A percentile compares a stretch with the other conserved stretches of the same genome.
These are phyloP conservation scores for cucumber (Cucumis sativus) DNA, from an alignment of 306 rosid species.

Conservation along the genomic window DNA sequence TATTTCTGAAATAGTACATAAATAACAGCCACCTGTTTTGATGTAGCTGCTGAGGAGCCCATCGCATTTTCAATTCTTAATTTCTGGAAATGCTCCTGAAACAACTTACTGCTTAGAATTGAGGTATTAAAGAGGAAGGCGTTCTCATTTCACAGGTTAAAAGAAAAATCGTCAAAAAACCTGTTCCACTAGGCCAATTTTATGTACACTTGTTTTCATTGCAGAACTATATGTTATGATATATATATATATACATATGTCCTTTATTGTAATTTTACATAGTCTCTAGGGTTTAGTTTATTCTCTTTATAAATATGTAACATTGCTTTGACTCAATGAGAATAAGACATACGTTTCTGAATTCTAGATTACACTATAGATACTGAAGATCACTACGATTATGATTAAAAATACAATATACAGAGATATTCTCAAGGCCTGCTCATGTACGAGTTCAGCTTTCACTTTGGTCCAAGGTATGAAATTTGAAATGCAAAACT, in stretches of 20 bases:
- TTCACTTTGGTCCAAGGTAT: neutral
- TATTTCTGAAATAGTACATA: neutral
- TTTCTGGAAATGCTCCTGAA: slow-evolving; percentile 81
- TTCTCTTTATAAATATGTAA: too few relatives aligned
- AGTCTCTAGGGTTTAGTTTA: too few relatives aligned
- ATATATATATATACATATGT: too few relatives aligned
- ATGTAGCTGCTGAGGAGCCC: slow-evolving; percentile 69
- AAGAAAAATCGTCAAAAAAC: neutral
- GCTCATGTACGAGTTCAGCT: neutral
- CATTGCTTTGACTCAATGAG: too few relatives aligned
- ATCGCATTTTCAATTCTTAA: slow-evolving; percentile 68
- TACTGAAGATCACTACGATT: neutral
- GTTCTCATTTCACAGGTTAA: neutral
- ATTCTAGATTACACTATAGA: too few relatives aligned
- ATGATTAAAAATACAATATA: neutral
- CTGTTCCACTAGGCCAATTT: neutral
- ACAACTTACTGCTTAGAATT: neutral
- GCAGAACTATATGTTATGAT: too few relatives aligned
- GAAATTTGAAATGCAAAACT: neutral
- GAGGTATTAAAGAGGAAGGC: neutral
- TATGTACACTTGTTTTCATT: neutral
- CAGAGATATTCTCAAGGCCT: neutral
- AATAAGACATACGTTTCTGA: too few relatives aligned
- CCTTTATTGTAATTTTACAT: too few relatives aligned
- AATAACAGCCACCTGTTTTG: slow-evolving; percentile 51